Conservation (phyloP, 1,139 yeast species). For the Debaryomyces udenii region DNA sequence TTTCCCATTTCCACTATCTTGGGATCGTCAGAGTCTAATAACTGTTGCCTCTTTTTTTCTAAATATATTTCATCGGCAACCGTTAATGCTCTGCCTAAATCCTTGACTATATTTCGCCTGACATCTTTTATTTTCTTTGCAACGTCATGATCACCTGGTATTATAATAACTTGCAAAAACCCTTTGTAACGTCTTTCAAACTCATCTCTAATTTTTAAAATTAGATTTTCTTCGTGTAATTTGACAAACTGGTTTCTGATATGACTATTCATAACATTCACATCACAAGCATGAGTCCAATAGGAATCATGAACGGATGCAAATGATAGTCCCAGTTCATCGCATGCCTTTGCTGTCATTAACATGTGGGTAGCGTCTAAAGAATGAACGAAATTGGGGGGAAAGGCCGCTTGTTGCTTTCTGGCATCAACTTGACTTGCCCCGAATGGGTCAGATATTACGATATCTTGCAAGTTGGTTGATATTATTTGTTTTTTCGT, state of each 20-base stretch:
- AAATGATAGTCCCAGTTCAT: slow-evolving; percentile 68
- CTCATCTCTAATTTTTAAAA: slow-evolving; percentile 72
- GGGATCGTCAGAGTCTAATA: slow-evolving; percentile 57
- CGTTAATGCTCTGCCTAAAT: slow-evolving; percentile 60
- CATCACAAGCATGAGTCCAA: slow-evolving; percentile 95
- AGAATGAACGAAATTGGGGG: slow-evolving; percentile 95
- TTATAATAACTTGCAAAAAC: slow-evolving; percentile 60
- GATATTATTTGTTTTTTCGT: slow-evolving; percentile 62
- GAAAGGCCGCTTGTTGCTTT: slow-evolving; percentile 90
- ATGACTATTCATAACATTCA: slow-evolving; percentile 69
- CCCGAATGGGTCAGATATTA: slow-evolving; percentile 81
- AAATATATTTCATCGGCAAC: slow-evolving; percentile 73
- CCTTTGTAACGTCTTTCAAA: slow-evolving; percentile 80
- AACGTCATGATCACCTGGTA: slow-evolving; percentile 56
- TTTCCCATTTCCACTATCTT: slow-evolving; percentile 54
- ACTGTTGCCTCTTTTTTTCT: slow-evolving; percentile 64
- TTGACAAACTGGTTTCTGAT: slow-evolving; percentile 80
- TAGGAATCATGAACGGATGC: slow-evolving; percentile 98
- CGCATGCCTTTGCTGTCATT: slow-evolving; percentile 81
- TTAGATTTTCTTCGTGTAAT: slow-evolving; percentile 73
- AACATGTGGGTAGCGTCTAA: slow-evolving; percentile 97
- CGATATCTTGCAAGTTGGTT: slow-evolving; percentile 83
- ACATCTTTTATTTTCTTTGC: slow-evolving; percentile 54
- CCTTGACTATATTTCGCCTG: slow-evolving; percentile 51
- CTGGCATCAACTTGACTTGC: slow-evolving; percentile 82